phyloP scores from a whole-genome alignment of 495 filamentous ascomycete genomes.

The Aspergillus wentii region DNA sequence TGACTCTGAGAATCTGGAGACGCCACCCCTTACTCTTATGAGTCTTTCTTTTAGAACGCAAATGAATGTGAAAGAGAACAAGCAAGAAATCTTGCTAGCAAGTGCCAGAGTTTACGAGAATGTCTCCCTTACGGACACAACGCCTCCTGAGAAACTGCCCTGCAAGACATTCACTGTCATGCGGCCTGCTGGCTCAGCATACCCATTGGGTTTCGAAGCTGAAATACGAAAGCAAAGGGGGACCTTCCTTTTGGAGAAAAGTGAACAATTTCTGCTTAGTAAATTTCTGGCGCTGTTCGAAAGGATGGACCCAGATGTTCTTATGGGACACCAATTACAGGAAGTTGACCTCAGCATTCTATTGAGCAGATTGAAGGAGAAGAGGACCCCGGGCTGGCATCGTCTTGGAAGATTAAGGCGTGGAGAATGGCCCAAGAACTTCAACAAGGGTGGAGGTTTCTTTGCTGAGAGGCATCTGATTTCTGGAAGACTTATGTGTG shows the following conservation, averaged over 20 bases:
- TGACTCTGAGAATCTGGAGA: constrained; percentile 72
- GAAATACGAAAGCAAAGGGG: constrained; percentile 67
- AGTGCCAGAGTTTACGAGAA: constrained; percentile 91
- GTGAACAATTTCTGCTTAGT: constrained; percentile 74
- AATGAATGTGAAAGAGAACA: constrained; percentile 90
- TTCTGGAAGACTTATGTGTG: constrained; percentile 84
- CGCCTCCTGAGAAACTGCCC: constrained; percentile 78
- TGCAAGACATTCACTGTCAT: constrained; percentile 90
- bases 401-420: constrained; percentile 82
- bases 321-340: constrained; percentile 93
- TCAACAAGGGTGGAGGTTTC: constrained; percentile 82
- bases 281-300: constrained; percentile 87
- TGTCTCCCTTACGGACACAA: constrained; percentile 81
- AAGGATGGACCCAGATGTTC: constrained; percentile 83
- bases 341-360: constrained; percentile 94
- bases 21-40: constrained; percentile 89
- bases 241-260: constrained; percentile 71
- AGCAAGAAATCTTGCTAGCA: constrained; percentile 87
- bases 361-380: constrained; percentile 80
- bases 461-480: constrained; percentile 89
- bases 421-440: constrained; percentile 79
- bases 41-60: constrained; percentile 83
- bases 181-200: constrained; percentile 69
- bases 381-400: constrained; percentile 89
- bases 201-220: constrained; percentile 79